These are phyloP conservation scores for Penicillium cinerascens DNA, from an alignment of 495 filamentous ascomycete genomes.

Conservation along the genomic window DNA sequence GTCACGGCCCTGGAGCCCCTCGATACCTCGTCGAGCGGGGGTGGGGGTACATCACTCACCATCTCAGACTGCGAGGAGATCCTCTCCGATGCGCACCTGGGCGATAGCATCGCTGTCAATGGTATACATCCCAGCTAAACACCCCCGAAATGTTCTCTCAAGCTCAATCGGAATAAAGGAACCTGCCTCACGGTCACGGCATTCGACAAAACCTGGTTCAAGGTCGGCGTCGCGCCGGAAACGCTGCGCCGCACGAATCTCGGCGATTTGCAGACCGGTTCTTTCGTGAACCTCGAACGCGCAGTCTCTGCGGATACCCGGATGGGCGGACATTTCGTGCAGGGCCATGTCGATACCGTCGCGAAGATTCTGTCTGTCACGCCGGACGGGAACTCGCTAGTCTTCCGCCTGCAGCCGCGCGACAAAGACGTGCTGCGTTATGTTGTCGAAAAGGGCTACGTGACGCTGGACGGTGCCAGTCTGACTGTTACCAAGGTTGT, in stretches of 20 bases:
- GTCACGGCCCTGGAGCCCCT: constrained; percentile 76
- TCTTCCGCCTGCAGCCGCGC: constrained; percentile 73
- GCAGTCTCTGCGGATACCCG: constrained; percentile 84
- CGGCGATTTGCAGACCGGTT: constrained; percentile 55
- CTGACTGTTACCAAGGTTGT: constrained; percentile 82
- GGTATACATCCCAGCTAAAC: constrained; percentile 41
- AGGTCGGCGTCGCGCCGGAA: constrained; percentile 92
- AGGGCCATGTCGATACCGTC: constrained; percentile 92
- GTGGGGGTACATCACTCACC: constrained; percentile 83
- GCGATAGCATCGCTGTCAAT: constrained; percentile 92
- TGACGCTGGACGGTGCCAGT: constrained; percentile 94
- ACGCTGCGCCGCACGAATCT: constrained; percentile 96
- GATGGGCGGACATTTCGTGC: constrained; percentile 71
- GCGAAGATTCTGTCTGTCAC: constrained; percentile 65
- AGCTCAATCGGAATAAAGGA: constrained; percentile 35
- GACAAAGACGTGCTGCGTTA: constrained; percentile 68
- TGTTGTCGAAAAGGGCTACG: constrained; percentile 94
- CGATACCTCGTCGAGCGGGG: constrained; percentile 63
- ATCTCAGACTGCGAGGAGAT: constrained; percentile 73
- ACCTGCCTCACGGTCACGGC: constrained; percentile 89
- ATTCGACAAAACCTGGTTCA: constrained; percentile 70
- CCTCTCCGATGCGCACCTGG: constrained; percentile 76
- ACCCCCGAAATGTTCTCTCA: not conserved
- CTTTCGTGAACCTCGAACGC: constrained; percentile 84
- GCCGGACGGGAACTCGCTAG: constrained; percentile 84